Evolutionary conservation across 345 rosid species (phyloP).

Genomic region (Aquilaria malaccensis): DNA sequence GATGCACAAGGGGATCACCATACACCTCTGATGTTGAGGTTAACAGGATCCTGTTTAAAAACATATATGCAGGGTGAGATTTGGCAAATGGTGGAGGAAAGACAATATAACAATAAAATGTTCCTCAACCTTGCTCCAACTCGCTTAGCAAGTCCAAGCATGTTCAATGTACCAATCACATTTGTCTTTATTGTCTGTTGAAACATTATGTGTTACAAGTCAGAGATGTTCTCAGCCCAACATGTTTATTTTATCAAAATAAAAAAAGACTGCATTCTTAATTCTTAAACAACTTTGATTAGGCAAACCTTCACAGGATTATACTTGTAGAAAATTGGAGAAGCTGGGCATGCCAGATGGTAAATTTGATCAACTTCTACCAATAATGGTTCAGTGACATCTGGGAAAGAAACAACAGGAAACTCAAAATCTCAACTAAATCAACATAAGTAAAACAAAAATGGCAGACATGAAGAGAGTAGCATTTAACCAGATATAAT

Average conservation of each 20-base stretch:
- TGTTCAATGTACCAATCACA: conserved; percentile 95
- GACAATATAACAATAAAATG: background rate
- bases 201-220: conserved; percentile 11
- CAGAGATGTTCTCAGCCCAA: conserved; percentile 7
- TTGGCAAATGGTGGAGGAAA: background rate
- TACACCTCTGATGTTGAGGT: conserved; percentile 96
- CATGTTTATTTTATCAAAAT: no score
- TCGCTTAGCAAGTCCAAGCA: conserved; percentile 98
- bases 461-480: background rate
- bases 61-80: conserved; percentile 7
- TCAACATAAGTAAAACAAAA: conserved; percentile 3
- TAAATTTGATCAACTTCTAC: conserved; percentile 93
- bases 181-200: conserved; percentile 90
- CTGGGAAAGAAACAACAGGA: conserved; percentile 27
- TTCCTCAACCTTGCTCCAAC: conserved; percentile 80
- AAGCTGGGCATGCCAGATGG: conserved; percentile 99
- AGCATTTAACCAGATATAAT: no score
- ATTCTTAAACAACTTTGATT: background rate
- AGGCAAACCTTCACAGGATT: conserved; percentile 90
- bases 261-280: no score
- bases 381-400: conserved; percentile 80
- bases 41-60: conserved; percentile 68
- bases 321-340: conserved; percentile 92
- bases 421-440: conserved; percentile 5
- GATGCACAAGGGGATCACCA: conserved; percentile 93